phyloP scores from a whole-genome alignment of 2,329 filamentous ascomycete species.

The Ceratocystis alfenasii region DNA sequence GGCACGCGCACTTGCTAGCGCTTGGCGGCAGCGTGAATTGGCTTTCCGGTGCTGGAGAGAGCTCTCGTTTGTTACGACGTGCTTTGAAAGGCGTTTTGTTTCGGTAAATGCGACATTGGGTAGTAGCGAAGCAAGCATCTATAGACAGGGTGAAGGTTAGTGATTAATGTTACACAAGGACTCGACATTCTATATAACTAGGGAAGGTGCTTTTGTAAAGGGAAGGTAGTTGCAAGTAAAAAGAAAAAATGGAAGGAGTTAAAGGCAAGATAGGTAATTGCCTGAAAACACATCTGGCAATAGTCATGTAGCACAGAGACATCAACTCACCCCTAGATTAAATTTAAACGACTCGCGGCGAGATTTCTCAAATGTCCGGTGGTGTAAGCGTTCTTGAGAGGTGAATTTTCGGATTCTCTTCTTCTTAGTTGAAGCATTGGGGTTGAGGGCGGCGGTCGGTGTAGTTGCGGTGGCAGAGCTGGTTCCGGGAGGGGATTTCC shows the following conservation, averaged over 20 bases:
- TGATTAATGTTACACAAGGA: slow-evolving; percentile 12
- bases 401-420: slow-evolving; percentile 33
- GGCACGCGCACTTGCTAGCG: slow-evolving; percentile 22
- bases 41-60: slow-evolving; percentile 27
- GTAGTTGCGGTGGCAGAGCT: too few species aligned
- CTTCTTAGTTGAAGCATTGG: slow-evolving; percentile 23
- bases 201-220: neutral
- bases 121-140: slow-evolving; percentile 31
- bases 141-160: neutral
- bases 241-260: neutral
- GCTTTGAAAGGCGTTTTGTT: slow-evolving; percentile 32
- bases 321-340: slow-evolving; percentile 29
- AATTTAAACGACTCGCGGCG: slow-evolving; percentile 34
- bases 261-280: neutral
- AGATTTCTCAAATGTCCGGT: slow-evolving; percentile 33
- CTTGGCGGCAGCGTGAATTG: slow-evolving; percentile 23
- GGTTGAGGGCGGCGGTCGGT: neutral
- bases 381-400: slow-evolving; percentile 32
- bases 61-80: slow-evolving; percentile 28
- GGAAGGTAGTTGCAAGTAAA: neutral
- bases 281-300: neutral
- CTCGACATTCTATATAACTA: neutral
- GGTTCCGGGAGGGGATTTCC: neutral
- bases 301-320: neutral
- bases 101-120: slow-evolving; percentile 30